Conservation (phyloP, 1,139 yeast species). For the Hansenula sp. region DNA sequence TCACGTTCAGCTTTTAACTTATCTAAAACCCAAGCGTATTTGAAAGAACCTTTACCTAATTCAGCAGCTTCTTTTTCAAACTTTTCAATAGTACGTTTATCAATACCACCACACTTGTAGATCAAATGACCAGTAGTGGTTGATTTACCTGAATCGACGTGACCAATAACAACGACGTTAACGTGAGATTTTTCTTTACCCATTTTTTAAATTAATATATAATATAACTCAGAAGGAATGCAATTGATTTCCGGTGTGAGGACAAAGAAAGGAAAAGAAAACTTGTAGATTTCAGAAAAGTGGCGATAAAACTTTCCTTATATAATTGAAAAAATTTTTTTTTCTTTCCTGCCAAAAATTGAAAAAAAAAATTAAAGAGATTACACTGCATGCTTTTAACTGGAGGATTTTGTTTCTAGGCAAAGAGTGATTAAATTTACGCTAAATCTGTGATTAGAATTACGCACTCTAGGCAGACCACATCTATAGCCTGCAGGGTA, state of each 20-base stretch:
- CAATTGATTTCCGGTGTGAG: slow-evolving; percentile 18
- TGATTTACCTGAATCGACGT: slow-evolving; percentile 39
- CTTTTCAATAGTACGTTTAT: slow-evolving; percentile 98
- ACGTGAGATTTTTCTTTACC: slow-evolving; percentile 96
- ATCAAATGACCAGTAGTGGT: slow-evolving; percentile 99
- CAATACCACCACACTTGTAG: slow-evolving; percentile 90
- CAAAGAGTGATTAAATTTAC: neutral
- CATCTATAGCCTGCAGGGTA: neutral
- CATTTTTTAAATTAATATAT: slow-evolving; percentile 25
- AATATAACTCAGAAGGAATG: slow-evolving; percentile 17
- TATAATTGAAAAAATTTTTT: slow-evolving; percentile 1
- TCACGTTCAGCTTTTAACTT: slow-evolving; percentile 95
- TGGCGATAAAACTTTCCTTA: slow-evolving; percentile 7
- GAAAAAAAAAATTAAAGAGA: slow-evolving; percentile 1
- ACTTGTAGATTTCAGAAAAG: slow-evolving; percentile 3
- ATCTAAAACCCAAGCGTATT: slow-evolving; percentile 97
- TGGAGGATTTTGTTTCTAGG: neutral
- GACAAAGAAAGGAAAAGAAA: slow-evolving; percentile 8
- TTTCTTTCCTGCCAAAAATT: neutral
- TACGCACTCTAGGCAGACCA: too few relatives aligned
- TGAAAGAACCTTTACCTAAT: slow-evolving; percentile 97
- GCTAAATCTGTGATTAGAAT: too few relatives aligned
- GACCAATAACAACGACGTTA: slow-evolving; percentile 91
- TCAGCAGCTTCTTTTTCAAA: slow-evolving; percentile 99
- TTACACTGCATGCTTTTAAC: neutral